These are phyloP conservation scores for Scutellaria minor DNA, from an alignment of 257 asterid species.

Conservation along the genomic window DNA sequence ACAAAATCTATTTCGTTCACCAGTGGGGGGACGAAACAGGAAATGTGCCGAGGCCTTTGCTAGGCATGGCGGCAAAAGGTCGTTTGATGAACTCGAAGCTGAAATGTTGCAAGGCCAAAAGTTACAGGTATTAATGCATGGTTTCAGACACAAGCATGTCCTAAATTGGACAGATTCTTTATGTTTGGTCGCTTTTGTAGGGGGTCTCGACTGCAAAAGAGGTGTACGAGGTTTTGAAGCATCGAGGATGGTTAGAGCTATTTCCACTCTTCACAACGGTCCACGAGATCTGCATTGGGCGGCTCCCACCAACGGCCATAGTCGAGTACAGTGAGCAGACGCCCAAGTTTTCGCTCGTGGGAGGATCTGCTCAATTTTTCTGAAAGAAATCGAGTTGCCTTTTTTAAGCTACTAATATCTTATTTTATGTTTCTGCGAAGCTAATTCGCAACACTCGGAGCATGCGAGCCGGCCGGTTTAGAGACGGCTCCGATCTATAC, in stretches of 20 bases:
- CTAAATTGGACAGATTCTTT: neutral
- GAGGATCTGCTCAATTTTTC: constrained; percentile 53
- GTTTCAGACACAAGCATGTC: neutral
- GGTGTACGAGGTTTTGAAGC: constrained; percentile 74
- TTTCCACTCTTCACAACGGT: constrained; percentile 93
- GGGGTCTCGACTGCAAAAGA: constrained; percentile 94
- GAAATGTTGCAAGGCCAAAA: constrained; percentile 95
- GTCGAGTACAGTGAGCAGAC: constrained; percentile 67
- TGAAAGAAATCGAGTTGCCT: constrained; percentile 24
- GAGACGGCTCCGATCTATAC: too few species aligned
- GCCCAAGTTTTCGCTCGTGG: constrained; percentile 57
- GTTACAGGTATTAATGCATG: constrained; percentile 54
- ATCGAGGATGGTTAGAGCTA: constrained; percentile 79
- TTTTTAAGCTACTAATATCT: neutral
- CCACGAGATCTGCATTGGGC: constrained; percentile 84
- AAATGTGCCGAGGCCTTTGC: constrained; percentile 95
- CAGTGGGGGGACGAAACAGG: constrained; percentile 96
- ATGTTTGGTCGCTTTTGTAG: constrained; percentile 35
- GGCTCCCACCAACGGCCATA: constrained; percentile 76
- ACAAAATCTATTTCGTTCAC: constrained; percentile 21
- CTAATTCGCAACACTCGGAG: constrained; percentile 22
- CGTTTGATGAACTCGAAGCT: constrained; percentile 90
- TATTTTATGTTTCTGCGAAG: constrained; percentile 1
- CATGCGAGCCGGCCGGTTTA: neutral
- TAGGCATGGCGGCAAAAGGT: constrained; percentile 79